These are phyloP conservation scores for Xylaria multiplex DNA, from an alignment of 2,329 filamentous ascomycete species.

Conservation along the genomic window DNA sequence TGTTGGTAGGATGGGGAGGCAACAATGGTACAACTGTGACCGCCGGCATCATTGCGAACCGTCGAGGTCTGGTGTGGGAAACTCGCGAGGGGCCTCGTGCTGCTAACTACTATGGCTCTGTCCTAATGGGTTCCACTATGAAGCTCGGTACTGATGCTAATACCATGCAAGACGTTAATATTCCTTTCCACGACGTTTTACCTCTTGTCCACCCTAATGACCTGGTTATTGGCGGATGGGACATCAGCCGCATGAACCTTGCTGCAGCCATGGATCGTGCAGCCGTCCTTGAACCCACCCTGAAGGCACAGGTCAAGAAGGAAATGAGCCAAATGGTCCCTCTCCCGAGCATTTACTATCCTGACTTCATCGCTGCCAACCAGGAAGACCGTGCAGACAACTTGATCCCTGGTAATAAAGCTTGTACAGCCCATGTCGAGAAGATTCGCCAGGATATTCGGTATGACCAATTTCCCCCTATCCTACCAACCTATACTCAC, in stretches of 20 bases:
- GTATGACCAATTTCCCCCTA: constrained; percentile 54
- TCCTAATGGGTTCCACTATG: constrained; percentile 96
- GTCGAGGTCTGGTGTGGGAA: constrained; percentile 86
- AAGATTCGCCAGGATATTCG: constrained; percentile 92
- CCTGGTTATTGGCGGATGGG: constrained; percentile 94
- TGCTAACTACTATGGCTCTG: constrained; percentile 98
- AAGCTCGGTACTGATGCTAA: constrained; percentile 91
- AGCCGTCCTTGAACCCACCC: constrained; percentile 90
- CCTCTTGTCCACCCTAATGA: constrained; percentile 99
- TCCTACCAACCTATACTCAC: constrained; percentile 17
- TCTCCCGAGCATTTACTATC: constrained; percentile 96
- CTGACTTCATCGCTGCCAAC: constrained; percentile 98
- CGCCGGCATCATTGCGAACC: constrained; percentile 96
- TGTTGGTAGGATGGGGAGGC: constrained; percentile 97
- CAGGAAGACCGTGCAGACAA: constrained; percentile 98
- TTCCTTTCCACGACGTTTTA: constrained; percentile 92
- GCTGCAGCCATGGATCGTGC: constrained; percentile 95
- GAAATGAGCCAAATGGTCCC: constrained; percentile 91
- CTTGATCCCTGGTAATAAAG: constrained; percentile 82
- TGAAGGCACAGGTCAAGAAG: constrained; percentile 90
- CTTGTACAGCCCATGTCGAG: constrained; percentile 88
- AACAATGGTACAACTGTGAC: constrained; percentile 99
- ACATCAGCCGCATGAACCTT: constrained; percentile 91
- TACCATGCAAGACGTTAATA: constrained; percentile 90
- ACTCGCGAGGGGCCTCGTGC: constrained; percentile 86